Evolutionary conservation across 2,329 filamentous ascomycete genomes (phyloP), one percentile per base, ranked within the genome.

Genomic region (Aspergillus neoniger): DNA sequence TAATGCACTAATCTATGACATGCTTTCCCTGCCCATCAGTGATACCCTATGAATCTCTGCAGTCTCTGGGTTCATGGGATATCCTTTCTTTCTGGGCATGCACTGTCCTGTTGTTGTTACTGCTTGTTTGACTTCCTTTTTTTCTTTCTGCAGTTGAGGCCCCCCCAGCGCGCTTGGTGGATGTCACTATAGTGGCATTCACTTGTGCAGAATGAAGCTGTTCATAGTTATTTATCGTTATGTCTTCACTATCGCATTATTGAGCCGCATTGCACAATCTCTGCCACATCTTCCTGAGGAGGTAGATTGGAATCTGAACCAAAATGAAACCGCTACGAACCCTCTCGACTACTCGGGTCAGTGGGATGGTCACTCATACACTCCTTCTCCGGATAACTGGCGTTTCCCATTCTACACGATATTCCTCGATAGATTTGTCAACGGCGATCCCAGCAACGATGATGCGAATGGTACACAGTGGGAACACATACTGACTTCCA

Each of bases 321-420:
- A 79, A 63, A 87, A 88, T 70, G 66, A 81, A 65, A 75, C 77
- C 47, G 85, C 86, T 17, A 79, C 69, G 8, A 70, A 80, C 57
- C 84, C 85, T 2, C 72, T 83, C 30, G 80, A 88, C 51, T 88
- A 88, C 70, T 82, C 75, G 71, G 82, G 85, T 59, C 73, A 79
- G 74, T 82, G 84, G 82, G 75, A 74, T 17, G 74, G 80, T 63
- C 82, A 85, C 36, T 32, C 51, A 9, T 87, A 84, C 65, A 69
- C 74, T 15, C 74, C 77, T 0, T 88, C 85, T 17, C 86, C 86
- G 1, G 69, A 75, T 0, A 88, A 86, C 65, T 89, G 86, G 86
- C 80, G 86, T 21, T 81, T 88, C 61, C 86, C 86, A 0, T 84
- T 87, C 67, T 89, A 88, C 71, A 86, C 84, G 5, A 75, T 88